phyloP scores from a whole-genome alignment of 345 rosid species.

The Geranium rotundifolium region DNA sequence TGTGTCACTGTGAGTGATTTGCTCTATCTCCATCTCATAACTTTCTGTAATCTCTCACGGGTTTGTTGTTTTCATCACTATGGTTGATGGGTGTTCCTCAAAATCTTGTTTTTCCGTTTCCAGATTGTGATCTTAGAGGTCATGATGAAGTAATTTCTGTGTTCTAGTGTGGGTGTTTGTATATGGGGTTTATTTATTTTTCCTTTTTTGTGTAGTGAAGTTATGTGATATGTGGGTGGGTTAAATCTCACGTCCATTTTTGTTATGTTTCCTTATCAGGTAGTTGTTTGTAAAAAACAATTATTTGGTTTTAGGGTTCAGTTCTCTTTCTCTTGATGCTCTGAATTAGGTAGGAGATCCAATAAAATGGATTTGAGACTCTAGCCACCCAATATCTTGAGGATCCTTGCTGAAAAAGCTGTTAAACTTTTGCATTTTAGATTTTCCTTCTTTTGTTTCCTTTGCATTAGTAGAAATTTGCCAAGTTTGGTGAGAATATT shows the following conservation, averaged over 20 bases:
- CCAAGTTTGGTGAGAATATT: not conserved
- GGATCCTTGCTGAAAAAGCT: too few relatives aligned
- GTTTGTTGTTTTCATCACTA: not conserved
- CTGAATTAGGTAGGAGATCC: not conserved
- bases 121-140: not conserved
- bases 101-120: not conserved
- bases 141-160: not conserved
- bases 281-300: not conserved
- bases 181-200: not conserved
- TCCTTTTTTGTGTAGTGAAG: not conserved
- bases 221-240: not conserved
- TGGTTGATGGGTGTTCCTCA: conserved; percentile 3
- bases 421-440: not conserved
- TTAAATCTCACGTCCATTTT: not conserved
- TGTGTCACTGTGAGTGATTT: conserved; percentile 11
- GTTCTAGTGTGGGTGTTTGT: not conserved
- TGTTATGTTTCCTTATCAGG: not conserved
- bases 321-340: too few relatives aligned
- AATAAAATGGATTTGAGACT: not conserved
- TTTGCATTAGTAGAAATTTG: not conserved
- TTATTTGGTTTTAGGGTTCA: not conserved
- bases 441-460: not conserved
- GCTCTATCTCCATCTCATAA: not conserved
- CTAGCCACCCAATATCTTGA: not conserved
- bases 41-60: conserved; percentile 5